Conservation (phyloP, 1,139 yeast species). For the Lodderomyces pseudojiufengensis region DNA sequence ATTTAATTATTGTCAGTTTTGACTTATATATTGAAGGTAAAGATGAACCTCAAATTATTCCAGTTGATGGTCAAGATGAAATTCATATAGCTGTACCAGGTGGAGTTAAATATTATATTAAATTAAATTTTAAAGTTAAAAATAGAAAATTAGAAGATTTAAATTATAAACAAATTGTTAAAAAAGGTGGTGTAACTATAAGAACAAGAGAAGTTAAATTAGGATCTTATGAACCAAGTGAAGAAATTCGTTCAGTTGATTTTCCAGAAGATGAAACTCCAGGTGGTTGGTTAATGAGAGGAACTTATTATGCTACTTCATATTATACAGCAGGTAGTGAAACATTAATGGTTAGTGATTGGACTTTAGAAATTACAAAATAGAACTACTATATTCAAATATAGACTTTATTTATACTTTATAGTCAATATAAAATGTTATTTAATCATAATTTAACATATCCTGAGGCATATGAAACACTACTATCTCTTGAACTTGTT, state of each 20-base stretch:
- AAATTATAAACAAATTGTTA: constrained; percentile 36
- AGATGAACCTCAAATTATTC: constrained; percentile 22
- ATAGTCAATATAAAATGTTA: too few species aligned
- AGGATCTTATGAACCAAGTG: constrained; percentile 32
- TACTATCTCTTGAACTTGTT: constrained; percentile 50
- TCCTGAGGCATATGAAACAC: constrained; percentile 91
- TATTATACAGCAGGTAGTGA: constrained; percentile 34
- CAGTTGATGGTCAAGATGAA: constrained; percentile 28
- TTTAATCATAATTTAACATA: constrained; percentile 32
- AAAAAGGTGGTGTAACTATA: constrained; percentile 37
- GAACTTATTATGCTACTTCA: constrained; percentile 30
- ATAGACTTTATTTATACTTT: too few species aligned
- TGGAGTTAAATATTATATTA: constrained; percentile 32
- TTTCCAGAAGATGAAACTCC: constrained; percentile 41
- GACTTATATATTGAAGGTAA: constrained; percentile 30
- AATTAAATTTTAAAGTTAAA: constrained; percentile 34
- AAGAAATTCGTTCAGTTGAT: constrained; percentile 24
- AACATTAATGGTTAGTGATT: constrained; percentile 25
- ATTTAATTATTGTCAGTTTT: constrained; percentile 34
- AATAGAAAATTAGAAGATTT: constrained; percentile 30
- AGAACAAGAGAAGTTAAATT: constrained; percentile 30
- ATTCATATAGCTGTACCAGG: constrained; percentile 37
- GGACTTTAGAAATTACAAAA: constrained; percentile 23
- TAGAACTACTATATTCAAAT: not conserved
- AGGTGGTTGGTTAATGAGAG: constrained; percentile 40